Percentiles rank a stretch among this genome's conserved stretches.
phyloP scores from a whole-genome alignment of 768 basidiomycete species.

The Serendipita sp. region DNA sequence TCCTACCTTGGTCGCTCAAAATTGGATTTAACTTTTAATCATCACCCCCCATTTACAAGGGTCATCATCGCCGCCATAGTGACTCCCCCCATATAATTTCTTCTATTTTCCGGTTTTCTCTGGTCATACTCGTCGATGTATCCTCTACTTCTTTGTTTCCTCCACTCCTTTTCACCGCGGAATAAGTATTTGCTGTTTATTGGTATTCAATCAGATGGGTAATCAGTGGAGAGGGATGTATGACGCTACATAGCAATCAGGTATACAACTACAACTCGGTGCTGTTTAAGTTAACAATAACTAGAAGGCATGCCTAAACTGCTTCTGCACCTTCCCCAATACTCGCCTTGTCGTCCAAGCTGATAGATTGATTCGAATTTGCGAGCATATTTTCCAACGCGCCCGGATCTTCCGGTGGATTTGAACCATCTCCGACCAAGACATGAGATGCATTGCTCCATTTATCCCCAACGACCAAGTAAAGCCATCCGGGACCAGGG shows the following conservation, averaged over 20 bases:
- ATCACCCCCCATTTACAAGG: no score
- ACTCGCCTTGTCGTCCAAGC: neutral
- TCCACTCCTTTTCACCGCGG: neutral
- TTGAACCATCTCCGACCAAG: constrained; percentile 51
- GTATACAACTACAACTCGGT: neutral
- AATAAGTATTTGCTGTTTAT: constrained; percentile 1
- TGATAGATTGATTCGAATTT: neutral
- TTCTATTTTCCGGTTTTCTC: neutral
- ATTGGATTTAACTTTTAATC: no score
- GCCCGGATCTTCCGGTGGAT: constrained; percentile 25
- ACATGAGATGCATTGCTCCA: constrained; percentile 47
- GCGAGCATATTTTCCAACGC: constrained; percentile 10
- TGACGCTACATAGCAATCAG: neutral
- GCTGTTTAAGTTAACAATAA: neutral
- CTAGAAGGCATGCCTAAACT: neutral
- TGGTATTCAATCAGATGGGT: neutral
- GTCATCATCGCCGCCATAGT: no score
- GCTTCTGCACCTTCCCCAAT: neutral
- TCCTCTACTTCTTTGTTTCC: neutral
- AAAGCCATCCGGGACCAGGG: constrained; percentile 68
- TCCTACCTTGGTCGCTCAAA: no score
- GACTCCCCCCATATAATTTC: no score
- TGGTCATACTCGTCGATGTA: neutral
- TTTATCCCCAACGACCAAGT: constrained; percentile 45
- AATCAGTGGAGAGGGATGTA: neutral